Conservation (phyloP, 2,329 filamentous ascomycete genomes). For the Exophiala sp. region DNA sequence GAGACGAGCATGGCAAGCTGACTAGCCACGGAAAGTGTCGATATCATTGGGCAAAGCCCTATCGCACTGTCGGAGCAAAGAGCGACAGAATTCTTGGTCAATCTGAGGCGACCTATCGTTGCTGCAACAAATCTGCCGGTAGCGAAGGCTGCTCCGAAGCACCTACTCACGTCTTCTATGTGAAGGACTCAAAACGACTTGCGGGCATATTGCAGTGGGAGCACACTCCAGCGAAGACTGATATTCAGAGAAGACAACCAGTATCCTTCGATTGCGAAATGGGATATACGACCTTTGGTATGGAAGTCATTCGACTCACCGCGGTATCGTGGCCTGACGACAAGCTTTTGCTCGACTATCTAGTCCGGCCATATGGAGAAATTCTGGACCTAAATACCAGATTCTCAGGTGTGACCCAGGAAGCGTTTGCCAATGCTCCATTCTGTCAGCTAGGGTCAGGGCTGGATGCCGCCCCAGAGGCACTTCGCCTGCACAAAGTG, state of each 20-base stretch:
- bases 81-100: constrained; percentile 56
- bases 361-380: constrained; percentile 79
- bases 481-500: constrained; percentile 65
- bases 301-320: constrained; percentile 87
- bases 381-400: constrained; percentile 87
- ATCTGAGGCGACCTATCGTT: constrained; percentile 65
- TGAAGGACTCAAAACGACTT: constrained; percentile 69
- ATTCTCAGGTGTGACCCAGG: constrained; percentile 79
- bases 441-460: constrained; percentile 41
- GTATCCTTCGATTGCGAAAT: constrained; percentile 96
- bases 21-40: constrained; percentile 74
- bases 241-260: constrained; percentile 9
- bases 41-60: constrained; percentile 73
- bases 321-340: constrained; percentile 82
- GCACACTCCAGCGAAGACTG: constrained; percentile 64
- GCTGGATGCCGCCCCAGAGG: neutral
- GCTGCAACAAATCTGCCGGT: constrained; percentile 73
- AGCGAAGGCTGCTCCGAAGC: constrained; percentile 69
- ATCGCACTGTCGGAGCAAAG: constrained; percentile 54
- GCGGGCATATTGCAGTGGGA: constrained; percentile 76
- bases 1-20: constrained; percentile 70
- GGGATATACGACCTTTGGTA: constrained; percentile 84
- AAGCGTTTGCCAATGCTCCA: constrained; percentile 69
- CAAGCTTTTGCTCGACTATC: constrained; percentile 71
- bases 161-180: constrained; percentile 82